Evolutionary conservation across 164 flowering plant species (phyloP).

Genomic region (Chimonanthus praecox): DNA sequence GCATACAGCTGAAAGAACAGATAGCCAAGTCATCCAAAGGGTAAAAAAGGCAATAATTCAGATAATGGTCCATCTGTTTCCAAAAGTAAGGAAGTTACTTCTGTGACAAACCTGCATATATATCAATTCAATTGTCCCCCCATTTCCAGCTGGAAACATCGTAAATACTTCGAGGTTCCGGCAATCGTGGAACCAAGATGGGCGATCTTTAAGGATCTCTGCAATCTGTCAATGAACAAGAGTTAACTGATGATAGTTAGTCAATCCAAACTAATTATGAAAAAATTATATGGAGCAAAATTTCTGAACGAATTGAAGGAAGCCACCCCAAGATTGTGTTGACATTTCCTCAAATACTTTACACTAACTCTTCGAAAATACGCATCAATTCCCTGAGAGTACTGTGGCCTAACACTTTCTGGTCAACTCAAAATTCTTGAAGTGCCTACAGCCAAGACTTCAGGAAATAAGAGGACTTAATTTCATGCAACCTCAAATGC

Average conservation of each 20-base stretch:
- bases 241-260: neutral
- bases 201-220: constrained; percentile 95
- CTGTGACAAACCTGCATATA: constrained; percentile 62
- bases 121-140: constrained; percentile 83
- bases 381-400: neutral
- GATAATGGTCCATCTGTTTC: neutral
- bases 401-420: neutral
- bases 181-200: constrained; percentile 95
- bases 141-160: constrained; percentile 82
- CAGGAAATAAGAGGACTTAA: neutral
- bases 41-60: neutral
- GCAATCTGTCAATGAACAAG: constrained; percentile 49
- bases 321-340: neutral
- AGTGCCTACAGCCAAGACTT: neutral
- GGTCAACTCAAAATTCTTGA: neutral
- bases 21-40: neutral
- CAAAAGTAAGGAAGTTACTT: too few species aligned
- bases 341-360: neutral
- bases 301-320: constrained; percentile 1
- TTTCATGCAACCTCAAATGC: neutral
- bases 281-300: neutral
- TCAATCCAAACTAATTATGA: neutral
- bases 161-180: constrained; percentile 87
- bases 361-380: neutral
- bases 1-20: constrained; percentile 63